These are phyloP conservation scores for Paramecium tetraurelia DNA, from an alignment of 73 alveolate species.

Conservation along the genomic window DNA sequence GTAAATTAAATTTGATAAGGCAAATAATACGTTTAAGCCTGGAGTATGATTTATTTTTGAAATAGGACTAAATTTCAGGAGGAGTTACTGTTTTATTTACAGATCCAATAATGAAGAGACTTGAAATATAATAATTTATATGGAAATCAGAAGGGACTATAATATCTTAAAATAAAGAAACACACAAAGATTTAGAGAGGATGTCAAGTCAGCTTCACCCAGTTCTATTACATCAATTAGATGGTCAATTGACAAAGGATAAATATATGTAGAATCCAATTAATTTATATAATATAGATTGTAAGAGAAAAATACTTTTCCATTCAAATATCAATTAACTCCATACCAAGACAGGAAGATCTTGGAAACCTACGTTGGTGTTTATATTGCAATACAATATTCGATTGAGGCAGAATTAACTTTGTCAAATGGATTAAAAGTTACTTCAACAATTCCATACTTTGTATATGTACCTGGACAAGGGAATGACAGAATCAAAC, in stretches of 20 bases:
- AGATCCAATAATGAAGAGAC: not conserved
- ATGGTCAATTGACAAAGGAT: not conserved
- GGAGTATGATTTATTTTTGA: not conserved
- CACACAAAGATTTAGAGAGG: slow-evolving; percentile 37
- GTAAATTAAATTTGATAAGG: slow-evolving; percentile 14
- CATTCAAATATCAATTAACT: not conserved
- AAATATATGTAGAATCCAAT: not conserved
- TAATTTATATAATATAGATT: not conserved
- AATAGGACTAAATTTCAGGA: slow-evolving; percentile 1
- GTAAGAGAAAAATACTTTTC: slow-evolving; percentile 1
- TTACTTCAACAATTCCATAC: not conserved
- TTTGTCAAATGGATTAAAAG: not conserved
- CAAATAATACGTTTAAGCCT: slow-evolving; percentile 24
- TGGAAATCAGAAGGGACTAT: slow-evolving; percentile 35
- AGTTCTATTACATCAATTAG: not conserved
- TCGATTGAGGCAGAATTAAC: not conserved
- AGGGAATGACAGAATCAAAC: not conserved
- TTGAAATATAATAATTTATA: not conserved
- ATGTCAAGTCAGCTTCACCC: not conserved
- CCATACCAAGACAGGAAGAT: slow-evolving; percentile 19
- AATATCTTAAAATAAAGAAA: not conserved
- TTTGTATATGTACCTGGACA: slow-evolving; percentile 11
- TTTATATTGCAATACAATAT: not conserved
- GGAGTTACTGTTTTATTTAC: not conserved
- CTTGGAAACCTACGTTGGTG: slow-evolving; percentile 43